Percentiles rank a stretch among this genome's conserved stretches.
These are phyloP conservation scores for Epichloe glyceriae DNA, from an alignment of 2,329 filamentous ascomycete genomes.

Conservation along the genomic window DNA sequence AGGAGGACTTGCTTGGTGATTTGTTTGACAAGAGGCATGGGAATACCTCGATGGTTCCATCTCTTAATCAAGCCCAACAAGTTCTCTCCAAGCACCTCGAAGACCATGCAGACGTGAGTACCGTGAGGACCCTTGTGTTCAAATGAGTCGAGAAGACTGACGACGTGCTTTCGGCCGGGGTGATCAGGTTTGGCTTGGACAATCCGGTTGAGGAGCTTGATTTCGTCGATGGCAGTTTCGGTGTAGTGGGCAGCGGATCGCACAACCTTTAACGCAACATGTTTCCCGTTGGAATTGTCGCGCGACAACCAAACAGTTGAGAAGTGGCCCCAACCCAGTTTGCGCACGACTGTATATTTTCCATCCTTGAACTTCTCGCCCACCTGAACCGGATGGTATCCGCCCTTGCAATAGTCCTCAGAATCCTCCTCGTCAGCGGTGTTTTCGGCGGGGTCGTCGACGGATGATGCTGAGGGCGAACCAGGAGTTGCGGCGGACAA, in stretches of 20 bases:
- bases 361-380: conserved; percentile 97
- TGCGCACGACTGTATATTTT: conserved; percentile 90
- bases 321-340: conserved; percentile 96
- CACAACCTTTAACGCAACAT: conserved; percentile 95
- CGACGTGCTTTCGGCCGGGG: conserved; percentile 86
- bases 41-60: conserved; percentile 96
- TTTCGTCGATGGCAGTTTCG: conserved; percentile 96
- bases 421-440: conserved; percentile 97
- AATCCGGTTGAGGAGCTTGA: conserved; percentile 94
- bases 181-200: conserved; percentile 91
- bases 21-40: conserved; percentile 92
- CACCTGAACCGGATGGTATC: conserved; percentile 88
- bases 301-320: conserved; percentile 83
- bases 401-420: conserved; percentile 98
- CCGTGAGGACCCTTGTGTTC: conserved; percentile 96
- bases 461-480: conserved; percentile 67
- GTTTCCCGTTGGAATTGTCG: conserved; percentile 80
- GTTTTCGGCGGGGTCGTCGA: conserved; percentile 76
- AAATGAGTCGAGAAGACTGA: conserved; percentile 91
- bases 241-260: conserved; percentile 97
- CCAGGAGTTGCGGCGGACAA: conserved; percentile 47
- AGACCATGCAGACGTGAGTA: conserved; percentile 97
- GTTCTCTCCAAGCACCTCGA: conserved; percentile 94
- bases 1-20: conserved; percentile 97
- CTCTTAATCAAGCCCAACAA: conserved; percentile 89